Evolutionary conservation across 306 rosid species (phyloP).

Genomic region (Prunus salicina): DNA sequence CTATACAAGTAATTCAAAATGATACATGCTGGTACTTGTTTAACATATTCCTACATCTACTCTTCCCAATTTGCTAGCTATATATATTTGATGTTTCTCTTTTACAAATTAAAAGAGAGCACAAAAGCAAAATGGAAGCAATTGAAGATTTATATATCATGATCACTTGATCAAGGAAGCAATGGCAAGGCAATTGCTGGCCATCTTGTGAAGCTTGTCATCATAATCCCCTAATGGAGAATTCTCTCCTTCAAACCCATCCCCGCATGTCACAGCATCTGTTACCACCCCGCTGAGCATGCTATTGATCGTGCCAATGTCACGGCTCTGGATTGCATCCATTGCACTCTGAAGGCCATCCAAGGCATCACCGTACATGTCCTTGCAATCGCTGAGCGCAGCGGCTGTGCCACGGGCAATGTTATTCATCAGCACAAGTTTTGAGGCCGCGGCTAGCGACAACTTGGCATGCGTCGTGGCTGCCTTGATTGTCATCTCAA

Average conservation of each 20-base stretch:
- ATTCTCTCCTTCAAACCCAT: conserved; percentile 17
- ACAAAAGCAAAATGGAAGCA: neutral
- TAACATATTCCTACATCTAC: neutral
- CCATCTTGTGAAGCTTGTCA: conserved; percentile 26
- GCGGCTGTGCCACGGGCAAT: neutral
- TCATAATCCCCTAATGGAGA: conserved; percentile 8
- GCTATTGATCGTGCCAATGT: conserved; percentile 27
- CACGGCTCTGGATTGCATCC: conserved; percentile 11
- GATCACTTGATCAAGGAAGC: conserved; percentile 12
- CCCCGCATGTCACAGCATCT: conserved; percentile 31
- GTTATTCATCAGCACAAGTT: neutral
- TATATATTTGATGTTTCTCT: neutral
- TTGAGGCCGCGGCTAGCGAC: neutral
- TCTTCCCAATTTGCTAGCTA: neutral
- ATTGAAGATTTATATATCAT: neutral
- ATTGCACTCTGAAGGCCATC: conserved; percentile 30
- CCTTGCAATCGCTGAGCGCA: conserved; percentile 18
- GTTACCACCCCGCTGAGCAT: conserved; percentile 38
- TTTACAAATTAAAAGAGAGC: neutral
- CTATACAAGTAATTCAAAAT: too few species aligned
- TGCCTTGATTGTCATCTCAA: conserved; percentile 20
- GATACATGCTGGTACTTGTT: neutral
- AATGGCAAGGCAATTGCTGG: conserved; percentile 39
- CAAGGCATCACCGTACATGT: conserved; percentile 21
- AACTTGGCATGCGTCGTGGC: neutral